Base-by-base conservation (phyloP, 306 rosid species). In the Trifolium pratense region DNA sequence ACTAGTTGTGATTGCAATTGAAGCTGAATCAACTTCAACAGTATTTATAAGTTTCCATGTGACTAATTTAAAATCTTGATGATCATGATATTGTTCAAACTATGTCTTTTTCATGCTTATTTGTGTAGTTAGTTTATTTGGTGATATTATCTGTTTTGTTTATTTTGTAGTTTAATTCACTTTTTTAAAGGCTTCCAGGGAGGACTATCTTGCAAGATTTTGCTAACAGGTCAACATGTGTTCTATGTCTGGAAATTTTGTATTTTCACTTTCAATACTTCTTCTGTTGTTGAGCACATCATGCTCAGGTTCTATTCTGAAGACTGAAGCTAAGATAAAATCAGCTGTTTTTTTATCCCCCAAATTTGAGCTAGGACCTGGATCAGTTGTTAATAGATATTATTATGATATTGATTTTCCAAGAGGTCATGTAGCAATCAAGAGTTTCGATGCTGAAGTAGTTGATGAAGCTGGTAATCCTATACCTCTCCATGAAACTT, bases 341-440 rank as follows among this genome's bases (percentile, higher is more conserved):
- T 42, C 48, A 42, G 5, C 14, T 11, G 48, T 42, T 1, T 42
- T 42, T 42, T 42, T 42, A 5, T 11, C 48, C n/a, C 48, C 15
- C 0, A 42, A 42, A 11, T 42, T 42, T 42, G 48, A 42, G 48
- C 14, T 11, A 42, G 1, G n/a, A 3, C 48, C 48, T 42, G 48
- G 48, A 42, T 42, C 48, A 42, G 48, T 42, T 42, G 11, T 42
- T 4, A 42, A 42, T 42, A 1, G 15, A 12, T 42, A 3, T 42
- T 88, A 68, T 81, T 64, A 56, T 52, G 62, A 77, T 67, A 75
- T 88, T 58, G 51, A 80, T 37, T 89, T 89, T 61, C 96, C 97
- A 61, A 87, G n/a, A 56, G 92, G 92, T 45, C 96, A 92, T 70
- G 63, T 92, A 52, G 93, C 82, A 14, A 4, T 92, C 1, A 92